phyloP scores from a whole-genome alignment of 139 green algal species.

The Coelastrella sp. region DNA sequence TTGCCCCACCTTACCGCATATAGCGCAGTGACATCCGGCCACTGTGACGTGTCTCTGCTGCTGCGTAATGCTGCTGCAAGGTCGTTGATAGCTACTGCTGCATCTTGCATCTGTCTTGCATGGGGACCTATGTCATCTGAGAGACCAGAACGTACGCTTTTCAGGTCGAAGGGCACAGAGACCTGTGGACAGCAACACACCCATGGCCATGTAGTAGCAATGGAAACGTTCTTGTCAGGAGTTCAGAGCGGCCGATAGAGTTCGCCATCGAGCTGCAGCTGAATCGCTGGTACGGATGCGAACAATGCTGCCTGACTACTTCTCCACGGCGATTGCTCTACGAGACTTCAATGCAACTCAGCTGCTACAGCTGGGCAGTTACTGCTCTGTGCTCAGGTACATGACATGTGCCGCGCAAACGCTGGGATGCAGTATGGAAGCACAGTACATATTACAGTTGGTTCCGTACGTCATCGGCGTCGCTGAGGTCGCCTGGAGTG shows the following conservation, averaged over 20 bases:
- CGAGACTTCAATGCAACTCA: background rate
- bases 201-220: background rate
- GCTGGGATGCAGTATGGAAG: background rate
- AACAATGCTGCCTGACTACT: background rate
- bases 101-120: background rate
- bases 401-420: too few species aligned
- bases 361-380: too few species aligned
- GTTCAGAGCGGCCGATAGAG: background rate
- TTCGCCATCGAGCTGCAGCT: background rate
- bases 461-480: background rate
- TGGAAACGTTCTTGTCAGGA: background rate
- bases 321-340: background rate
- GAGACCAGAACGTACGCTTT: background rate
- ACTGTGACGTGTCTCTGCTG: background rate
- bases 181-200: background rate
- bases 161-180: background rate
- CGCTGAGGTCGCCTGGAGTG: background rate
- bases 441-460: too few species aligned
- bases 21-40: slow-evolving; percentile 21
- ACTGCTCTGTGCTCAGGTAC: too few species aligned
- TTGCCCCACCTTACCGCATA: slow-evolving; percentile 11
- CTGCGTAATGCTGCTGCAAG: background rate
- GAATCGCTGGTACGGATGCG: background rate
- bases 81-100: background rate
- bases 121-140: background rate